Evolutionary conservation across 805 yeast species (phyloP), one percentile per base, ranked within the genome.

Genomic region (Lipomyces kockii): DNA sequence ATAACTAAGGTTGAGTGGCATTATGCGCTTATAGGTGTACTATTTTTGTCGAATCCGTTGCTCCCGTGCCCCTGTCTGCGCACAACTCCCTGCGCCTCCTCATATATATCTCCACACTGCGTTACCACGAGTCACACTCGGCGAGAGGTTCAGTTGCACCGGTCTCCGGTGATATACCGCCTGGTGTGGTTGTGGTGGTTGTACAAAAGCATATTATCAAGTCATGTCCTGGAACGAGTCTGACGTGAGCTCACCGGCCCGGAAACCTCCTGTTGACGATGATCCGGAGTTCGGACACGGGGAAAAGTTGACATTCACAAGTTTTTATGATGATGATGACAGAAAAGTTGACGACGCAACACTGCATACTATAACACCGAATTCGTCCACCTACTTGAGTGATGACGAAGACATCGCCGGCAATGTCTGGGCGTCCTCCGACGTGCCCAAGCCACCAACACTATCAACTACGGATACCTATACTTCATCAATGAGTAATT

Each of bases 231-330:
- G 55, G 55, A 17, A 52, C 34, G 12, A 52, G 14, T 25, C 34
- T 12, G 34, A 2, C 17, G 9, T 52, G 20, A 52, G 35, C 34
- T 52, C 55, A 17, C 29, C 59, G 20, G 46, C 59, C 17, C 29
- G 22, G 59, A 14, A 27, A 11, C 22, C 39, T 14, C 9, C 59
- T 12, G 20, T 12, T 43, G 59, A 22, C 43, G 35, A 56, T 29
- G 59, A 56, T 56, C 59, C 46, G 22, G 22, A 56, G 25, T 34
- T 56, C 12, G 59, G 22, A 12, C 27, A 34, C 22, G 59, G 27
- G 59, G 49, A 27, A 32, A 56, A 22, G 34, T 52, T 25, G 29
- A 22, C 35, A 17, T 22, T 29, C 22, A 2, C 55, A n/a, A 25
- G 34, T 29, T 52, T 52, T 7, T 8, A 52, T 22, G 55, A 52